phyloP scores from a whole-genome alignment of 805 yeast species.

The Ascoidea rubescens region DNA sequence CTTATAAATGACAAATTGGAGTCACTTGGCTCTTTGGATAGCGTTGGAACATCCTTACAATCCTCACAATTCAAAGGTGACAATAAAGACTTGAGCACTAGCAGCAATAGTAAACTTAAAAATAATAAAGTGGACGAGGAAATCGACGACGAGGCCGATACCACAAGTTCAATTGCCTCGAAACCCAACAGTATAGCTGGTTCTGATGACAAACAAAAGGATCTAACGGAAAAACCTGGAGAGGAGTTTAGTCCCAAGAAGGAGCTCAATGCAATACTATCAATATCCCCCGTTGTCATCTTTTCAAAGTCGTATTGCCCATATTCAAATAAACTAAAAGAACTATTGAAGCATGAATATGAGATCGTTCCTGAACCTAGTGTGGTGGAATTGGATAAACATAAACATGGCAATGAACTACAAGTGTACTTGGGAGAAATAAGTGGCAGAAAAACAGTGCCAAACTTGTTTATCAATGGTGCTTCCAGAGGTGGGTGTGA shows the following conservation, averaged over 20 bases:
- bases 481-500: conserved; percentile 80
- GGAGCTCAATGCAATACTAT: conserved; percentile 42
- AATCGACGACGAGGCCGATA: background rate
- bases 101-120: too few relatives aligned
- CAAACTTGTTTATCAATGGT: conserved; percentile 70
- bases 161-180: background rate
- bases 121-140: background rate
- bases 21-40: too few relatives aligned
- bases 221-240: conserved; percentile 13
- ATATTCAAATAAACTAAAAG: conserved; percentile 58
- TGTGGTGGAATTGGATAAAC: conserved; percentile 74
- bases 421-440: conserved; percentile 55
- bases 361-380: conserved; percentile 57
- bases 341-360: conserved; percentile 47
- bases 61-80: too few relatives aligned
- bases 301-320: conserved; percentile 55
- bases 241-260: conserved; percentile 32
- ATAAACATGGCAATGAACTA: conserved; percentile 58
- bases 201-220: conserved; percentile 19
- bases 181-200: conserved; percentile 27
- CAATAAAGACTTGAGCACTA: too few relatives aligned
- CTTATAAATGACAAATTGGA: too few relatives aligned
- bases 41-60: too few relatives aligned
- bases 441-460: conserved; percentile 81
- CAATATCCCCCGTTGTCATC: conserved; percentile 50